phyloP scores from a whole-genome alignment of 257 asterid species.

The Solanum bulbocastanum region DNA sequence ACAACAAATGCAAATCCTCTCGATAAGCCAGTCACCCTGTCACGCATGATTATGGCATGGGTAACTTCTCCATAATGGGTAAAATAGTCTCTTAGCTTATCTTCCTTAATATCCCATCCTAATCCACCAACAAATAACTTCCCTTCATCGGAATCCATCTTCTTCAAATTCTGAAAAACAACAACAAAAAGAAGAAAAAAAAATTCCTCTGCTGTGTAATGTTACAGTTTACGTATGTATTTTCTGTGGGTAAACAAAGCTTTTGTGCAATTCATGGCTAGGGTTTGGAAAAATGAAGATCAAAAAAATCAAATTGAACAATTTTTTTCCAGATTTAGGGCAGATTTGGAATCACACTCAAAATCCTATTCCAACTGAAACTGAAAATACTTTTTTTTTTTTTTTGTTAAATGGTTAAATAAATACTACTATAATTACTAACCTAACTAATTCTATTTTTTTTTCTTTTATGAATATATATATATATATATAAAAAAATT shows the following conservation, averaged over 20 bases:
- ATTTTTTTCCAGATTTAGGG: not conserved
- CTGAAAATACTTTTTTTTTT: not conserved
- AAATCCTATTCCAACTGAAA: not conserved
- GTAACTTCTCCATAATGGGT: constrained; percentile 57
- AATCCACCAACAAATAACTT: constrained; percentile 86
- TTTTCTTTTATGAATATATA: not conserved
- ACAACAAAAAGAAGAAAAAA: not conserved
- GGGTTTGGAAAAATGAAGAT: not conserved
- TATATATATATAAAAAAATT: too few species aligned
- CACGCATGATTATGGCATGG: constrained; percentile 75
- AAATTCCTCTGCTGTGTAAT: not conserved
- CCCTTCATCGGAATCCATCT: constrained; percentile 88
- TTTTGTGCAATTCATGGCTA: not conserved
- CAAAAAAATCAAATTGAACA: not conserved
- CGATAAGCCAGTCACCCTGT: constrained; percentile 53
- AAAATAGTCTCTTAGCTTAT: constrained; percentile 61
- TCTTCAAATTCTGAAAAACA: not conserved
- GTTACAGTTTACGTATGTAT: not conserved
- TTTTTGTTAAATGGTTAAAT: not conserved
- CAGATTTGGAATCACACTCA: not conserved
- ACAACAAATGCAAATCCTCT: constrained; percentile 85
- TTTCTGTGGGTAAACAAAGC: not conserved
- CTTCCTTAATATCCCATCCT: constrained; percentile 81
- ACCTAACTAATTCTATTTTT: not conserved
- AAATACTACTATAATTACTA: not conserved